phyloP scores from a whole-genome alignment of 2,329 filamentous ascomycete genomes.

The Acrocalymma vagum region DNA sequence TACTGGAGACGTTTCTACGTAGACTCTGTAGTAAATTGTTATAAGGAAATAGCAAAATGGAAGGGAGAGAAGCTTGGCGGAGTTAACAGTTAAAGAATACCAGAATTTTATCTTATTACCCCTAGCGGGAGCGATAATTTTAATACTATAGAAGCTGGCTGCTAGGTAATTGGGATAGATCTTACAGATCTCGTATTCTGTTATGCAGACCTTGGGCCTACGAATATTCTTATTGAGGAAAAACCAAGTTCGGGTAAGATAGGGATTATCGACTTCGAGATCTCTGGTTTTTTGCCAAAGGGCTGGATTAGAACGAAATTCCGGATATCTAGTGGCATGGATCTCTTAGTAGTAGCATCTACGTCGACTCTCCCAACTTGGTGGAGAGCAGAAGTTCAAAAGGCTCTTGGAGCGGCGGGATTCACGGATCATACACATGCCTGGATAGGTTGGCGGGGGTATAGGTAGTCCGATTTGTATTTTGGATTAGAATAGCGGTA shows the following conservation, averaged over 20 bases:
- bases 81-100: constrained; percentile 8
- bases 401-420: constrained; percentile 7
- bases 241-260: constrained; percentile 19
- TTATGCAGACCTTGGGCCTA: constrained; percentile 41
- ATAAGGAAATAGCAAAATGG: constrained; percentile 15
- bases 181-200: constrained; percentile 36
- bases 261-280: constrained; percentile 44
- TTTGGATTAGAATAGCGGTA: too few relatives aligned
- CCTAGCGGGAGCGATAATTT: constrained; percentile 5
- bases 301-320: constrained; percentile 47
- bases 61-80: constrained; percentile 6
- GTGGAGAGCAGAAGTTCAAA: constrained; percentile 13
- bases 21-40: constrained; percentile 17
- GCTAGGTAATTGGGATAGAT: constrained; percentile 33
- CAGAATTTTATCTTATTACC: constrained; percentile 8
- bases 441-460: constrained; percentile 5
- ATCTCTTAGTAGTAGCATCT: constrained; percentile 21
- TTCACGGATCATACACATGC: too few relatives aligned
- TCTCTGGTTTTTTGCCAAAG: constrained; percentile 37
- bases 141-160: constrained; percentile 5
- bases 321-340: constrained; percentile 36
- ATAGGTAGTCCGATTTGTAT: too few relatives aligned
- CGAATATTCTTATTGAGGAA: constrained; percentile 38
- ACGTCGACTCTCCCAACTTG: constrained; percentile 7
- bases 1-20: constrained; percentile 28